Evolutionary conservation across 1,284 basidiomycete genomes (phyloP).

Genomic region (Coriolopsis trogii): DNA sequence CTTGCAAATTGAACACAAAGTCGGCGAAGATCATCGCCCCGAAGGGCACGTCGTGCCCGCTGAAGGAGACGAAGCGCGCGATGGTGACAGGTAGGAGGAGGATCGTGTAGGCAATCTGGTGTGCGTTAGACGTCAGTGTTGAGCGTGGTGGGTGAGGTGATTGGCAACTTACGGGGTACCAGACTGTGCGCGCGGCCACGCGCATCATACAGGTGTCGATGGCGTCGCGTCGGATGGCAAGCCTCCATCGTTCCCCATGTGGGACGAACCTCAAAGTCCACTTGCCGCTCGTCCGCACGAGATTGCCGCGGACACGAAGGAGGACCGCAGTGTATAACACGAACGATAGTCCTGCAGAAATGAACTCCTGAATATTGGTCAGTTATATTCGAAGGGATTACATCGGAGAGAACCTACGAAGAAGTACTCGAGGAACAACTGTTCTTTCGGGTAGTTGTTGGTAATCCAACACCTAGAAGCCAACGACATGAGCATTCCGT

Average conservation of each 20-base stretch:
- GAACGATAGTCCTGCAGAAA: constrained; percentile 37
- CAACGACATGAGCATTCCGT: background rate
- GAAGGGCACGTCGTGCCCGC: constrained; percentile 34
- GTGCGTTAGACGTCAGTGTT: background rate
- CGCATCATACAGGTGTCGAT: constrained; percentile 39
- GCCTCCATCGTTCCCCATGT: constrained; percentile 37
- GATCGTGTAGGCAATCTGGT: constrained; percentile 38
- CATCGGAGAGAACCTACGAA: constrained; percentile 33
- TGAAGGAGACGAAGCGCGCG: constrained; percentile 38
- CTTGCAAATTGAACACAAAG: constrained; percentile 42
- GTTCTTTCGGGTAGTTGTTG: constrained; percentile 41
- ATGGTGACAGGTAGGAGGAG: constrained; percentile 41
- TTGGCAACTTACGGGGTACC: constrained; percentile 26
- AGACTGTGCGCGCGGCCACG: constrained; percentile 39
- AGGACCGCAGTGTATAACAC: constrained; percentile 40
- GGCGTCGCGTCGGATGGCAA: constrained; percentile 39
- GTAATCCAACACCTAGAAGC: constrained; percentile 52
- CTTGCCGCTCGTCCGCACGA: constrained; percentile 32
- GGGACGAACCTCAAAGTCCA: constrained; percentile 40
- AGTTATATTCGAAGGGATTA: background rate
- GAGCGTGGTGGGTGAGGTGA: too few species aligned
- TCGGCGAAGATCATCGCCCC: constrained; percentile 38
- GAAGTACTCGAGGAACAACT: constrained; percentile 49
- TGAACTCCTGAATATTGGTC: constrained; percentile 34
- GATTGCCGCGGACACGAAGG: constrained; percentile 45